Evolutionary conservation across 257 asterid genomes (phyloP).

Genomic region (Solanum piurae): DNA sequence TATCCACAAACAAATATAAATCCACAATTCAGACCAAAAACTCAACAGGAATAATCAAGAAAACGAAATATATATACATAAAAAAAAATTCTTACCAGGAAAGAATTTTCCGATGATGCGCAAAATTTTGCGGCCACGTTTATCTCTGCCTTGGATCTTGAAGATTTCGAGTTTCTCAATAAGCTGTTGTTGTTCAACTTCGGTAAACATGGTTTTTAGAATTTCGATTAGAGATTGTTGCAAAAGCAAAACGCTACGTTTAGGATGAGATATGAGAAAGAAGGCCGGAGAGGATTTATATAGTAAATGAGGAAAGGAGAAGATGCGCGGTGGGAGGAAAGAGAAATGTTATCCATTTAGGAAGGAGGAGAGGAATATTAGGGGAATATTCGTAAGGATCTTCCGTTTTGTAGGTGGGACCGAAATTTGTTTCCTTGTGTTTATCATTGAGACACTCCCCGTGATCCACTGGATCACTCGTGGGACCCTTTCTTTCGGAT

Average conservation of each 20-base stretch:
- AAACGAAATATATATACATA: neutral
- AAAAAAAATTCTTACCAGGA: slow-evolving; percentile 39
- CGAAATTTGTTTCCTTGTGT: neutral
- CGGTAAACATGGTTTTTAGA: slow-evolving; percentile 3
- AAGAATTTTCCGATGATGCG: slow-evolving; percentile 70
- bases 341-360: neutral
- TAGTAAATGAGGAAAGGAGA: neutral
- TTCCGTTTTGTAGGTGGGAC: slow-evolving; percentile 9
- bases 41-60: neutral
- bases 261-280: neutral
- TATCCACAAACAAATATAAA: neutral
- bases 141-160: slow-evolving; percentile 71
- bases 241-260: neutral
- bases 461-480: neutral
- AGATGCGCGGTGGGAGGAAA: neutral
- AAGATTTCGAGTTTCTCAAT: slow-evolving; percentile 44
- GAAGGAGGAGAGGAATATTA: neutral
- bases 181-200: slow-evolving; percentile 31
- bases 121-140: slow-evolving; percentile 51
- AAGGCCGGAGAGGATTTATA: neutral
- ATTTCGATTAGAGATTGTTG: neutral
- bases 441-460: neutral
- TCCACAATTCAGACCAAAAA: neutral
- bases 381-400: slow-evolving; percentile 51
- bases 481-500: neutral